phyloP scores from a whole-genome alignment of 805 yeast species.

The Torulaspora delbrueckii region DNA sequence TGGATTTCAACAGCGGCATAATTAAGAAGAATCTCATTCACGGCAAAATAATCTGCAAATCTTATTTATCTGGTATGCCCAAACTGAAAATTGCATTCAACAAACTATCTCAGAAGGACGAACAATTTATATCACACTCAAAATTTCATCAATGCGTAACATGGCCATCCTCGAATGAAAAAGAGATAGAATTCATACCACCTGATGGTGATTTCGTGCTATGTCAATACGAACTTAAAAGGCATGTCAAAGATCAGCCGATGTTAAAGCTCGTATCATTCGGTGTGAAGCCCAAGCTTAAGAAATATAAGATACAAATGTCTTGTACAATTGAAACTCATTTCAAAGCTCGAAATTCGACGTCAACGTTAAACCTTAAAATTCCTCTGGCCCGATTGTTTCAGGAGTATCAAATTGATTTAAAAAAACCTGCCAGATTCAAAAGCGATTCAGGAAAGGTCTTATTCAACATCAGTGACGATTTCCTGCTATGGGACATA shows the following conservation, averaged over 20 bases:
- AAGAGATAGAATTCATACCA: slow-evolving; percentile 68
- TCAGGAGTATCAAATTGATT: slow-evolving; percentile 40
- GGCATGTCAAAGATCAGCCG: slow-evolving; percentile 38
- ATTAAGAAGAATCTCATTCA: slow-evolving; percentile 61
- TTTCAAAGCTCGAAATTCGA: slow-evolving; percentile 35
- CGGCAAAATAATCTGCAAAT: slow-evolving; percentile 69
- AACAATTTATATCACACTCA: slow-evolving; percentile 53
- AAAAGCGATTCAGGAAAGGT: slow-evolving; percentile 71
- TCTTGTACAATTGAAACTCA: slow-evolving; percentile 27
- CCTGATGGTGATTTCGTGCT: slow-evolving; percentile 84
- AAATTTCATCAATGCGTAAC: slow-evolving; percentile 89
- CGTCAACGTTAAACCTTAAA: slow-evolving; percentile 31
- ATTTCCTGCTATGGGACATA: slow-evolving; percentile 69
- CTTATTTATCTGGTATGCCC: slow-evolving; percentile 90
- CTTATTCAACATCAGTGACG: slow-evolving; percentile 62
- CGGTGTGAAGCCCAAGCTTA: slow-evolving; percentile 24
- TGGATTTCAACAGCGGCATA: slow-evolving; percentile 54
- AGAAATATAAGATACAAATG: slow-evolving; percentile 27
- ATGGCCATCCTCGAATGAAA: slow-evolving; percentile 46
- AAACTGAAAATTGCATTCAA: slow-evolving; percentile 69
- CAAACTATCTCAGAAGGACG: slow-evolving; percentile 47
- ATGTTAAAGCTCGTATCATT: slow-evolving; percentile 29
- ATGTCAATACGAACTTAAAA: slow-evolving; percentile 36
- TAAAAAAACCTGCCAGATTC: slow-evolving; percentile 53
- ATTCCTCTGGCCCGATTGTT: slow-evolving; percentile 32